Evolutionary conservation across 2,329 filamentous ascomycete species (phyloP).

Genomic region (Microdochium trichocladiopsis): DNA sequence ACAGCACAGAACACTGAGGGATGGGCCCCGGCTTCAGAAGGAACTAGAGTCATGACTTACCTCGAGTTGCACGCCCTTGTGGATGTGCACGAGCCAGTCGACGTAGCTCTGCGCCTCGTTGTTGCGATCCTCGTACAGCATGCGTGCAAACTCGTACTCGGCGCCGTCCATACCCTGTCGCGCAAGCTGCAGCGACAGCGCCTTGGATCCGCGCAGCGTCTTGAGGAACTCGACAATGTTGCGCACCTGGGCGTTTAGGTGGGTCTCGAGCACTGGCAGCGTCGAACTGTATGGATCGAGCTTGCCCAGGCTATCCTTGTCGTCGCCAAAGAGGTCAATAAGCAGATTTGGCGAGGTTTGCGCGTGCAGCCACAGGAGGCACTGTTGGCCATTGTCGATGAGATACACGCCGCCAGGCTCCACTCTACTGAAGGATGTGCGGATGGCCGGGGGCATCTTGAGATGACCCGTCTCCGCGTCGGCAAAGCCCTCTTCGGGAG

Average conservation of each 20-base stretch:
- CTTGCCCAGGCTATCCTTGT: conserved; percentile 60
- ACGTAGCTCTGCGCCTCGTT: conserved; percentile 98
- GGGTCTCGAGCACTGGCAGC: conserved; percentile 80
- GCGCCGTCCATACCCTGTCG: conserved; percentile 89
- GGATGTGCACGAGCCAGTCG: conserved; percentile 94
- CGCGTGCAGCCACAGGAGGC: conserved; percentile 85
- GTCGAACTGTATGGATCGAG: conserved; percentile 77
- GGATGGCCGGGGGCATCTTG: conserved; percentile 71
- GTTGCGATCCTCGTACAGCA: conserved; percentile 90
- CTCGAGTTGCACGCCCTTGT: conserved; percentile 89
- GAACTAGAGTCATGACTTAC: too few relatives aligned
- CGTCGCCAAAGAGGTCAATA: conserved; percentile 81
- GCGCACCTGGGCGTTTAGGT: conserved; percentile 88
- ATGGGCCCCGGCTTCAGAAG: too few relatives aligned
- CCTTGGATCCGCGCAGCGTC: conserved; percentile 76
- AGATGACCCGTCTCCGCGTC: conserved; percentile 80
- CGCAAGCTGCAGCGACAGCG: conserved; percentile 81
- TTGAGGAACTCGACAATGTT: conserved; percentile 88
- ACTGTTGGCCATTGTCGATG: conserved; percentile 90
- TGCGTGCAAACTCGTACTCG: conserved; percentile 90
- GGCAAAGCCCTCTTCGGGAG: conserved; percentile 84
- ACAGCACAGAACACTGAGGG: too few relatives aligned
- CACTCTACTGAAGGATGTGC: conserved; percentile 79
- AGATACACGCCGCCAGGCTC: conserved; percentile 93
- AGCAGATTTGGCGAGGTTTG: conserved; percentile 91